Conservation (phyloP, 192 early-diverging fungal genomes). For the Coemansia sp. region DNA sequence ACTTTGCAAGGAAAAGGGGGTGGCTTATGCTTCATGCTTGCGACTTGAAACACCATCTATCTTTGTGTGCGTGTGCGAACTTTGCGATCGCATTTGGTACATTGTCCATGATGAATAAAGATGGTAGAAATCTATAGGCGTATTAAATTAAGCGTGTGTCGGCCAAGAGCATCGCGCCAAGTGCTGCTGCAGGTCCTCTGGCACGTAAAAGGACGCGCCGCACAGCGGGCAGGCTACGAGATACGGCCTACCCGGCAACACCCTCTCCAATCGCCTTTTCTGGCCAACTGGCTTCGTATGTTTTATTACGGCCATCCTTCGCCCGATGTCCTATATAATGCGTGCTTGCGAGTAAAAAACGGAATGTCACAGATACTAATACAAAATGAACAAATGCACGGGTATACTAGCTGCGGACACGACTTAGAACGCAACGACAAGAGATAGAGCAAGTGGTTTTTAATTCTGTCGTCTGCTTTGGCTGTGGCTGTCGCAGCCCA, state of each 20-base stretch:
- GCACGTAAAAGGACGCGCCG: constrained; percentile 1
- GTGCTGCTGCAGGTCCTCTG: constrained; percentile 6
- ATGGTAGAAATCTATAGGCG: neutral
- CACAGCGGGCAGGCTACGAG: constrained; percentile 8
- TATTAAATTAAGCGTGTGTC: neutral
- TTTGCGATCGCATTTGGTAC: neutral
- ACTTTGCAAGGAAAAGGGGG: neutral
- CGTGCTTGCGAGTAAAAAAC: neutral
- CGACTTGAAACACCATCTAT: neutral
- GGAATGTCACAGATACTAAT: neutral
- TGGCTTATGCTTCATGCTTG: neutral
- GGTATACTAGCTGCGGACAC: neutral
- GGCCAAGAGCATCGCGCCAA: constrained; percentile 4
- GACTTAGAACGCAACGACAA: neutral
- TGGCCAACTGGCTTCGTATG: neutral
- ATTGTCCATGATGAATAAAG: neutral
- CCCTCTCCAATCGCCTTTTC: neutral
- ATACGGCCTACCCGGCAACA: constrained; percentile 4
- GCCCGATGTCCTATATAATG: neutral
- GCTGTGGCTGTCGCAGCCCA: neutral
- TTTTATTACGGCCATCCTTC: neutral
- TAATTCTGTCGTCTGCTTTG: neutral
- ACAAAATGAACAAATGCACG: neutral
- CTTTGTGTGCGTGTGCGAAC: neutral
- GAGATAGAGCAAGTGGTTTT: neutral